Percentiles rank a stretch among this genome's conserved stretches.
phyloP scores from a whole-genome alignment of 2,329 filamentous ascomycete species.

The Xylaria multiplex region DNA sequence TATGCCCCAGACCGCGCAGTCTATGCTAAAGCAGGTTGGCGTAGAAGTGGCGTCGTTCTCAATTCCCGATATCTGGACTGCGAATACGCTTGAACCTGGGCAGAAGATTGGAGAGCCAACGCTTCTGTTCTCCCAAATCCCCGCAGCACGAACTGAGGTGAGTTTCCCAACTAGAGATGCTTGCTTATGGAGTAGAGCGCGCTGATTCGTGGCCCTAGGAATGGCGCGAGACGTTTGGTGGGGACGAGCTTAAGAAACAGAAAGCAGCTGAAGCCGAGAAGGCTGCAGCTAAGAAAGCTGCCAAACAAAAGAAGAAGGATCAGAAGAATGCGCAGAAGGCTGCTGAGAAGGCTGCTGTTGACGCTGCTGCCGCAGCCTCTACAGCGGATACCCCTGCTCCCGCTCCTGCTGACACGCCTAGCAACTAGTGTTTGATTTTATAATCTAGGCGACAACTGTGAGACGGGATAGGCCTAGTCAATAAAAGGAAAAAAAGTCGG shows the following conservation, averaged over 20 bases:
- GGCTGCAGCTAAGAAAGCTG: conserved; percentile 62
- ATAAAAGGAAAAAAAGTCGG: not conserved
- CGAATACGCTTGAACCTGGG: conserved; percentile 71
- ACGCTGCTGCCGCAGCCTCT: conserved; percentile 14
- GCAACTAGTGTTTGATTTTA: conserved; percentile 5
- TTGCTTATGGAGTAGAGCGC: not conserved
- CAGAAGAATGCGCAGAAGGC: conserved; percentile 57
- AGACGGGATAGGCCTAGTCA: not conserved
- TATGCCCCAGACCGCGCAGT: conserved; percentile 56
- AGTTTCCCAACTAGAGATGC: not conserved
- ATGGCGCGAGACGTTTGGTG: conserved; percentile 81
- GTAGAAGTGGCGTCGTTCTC: conserved; percentile 53
- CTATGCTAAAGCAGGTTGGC: conserved; percentile 82
- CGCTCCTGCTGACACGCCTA: conserved; percentile 1
- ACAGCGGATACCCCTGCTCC: conserved; percentile 1
- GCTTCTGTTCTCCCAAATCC: conserved; percentile 85
- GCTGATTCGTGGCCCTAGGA: conserved; percentile 54
- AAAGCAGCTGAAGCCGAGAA: conserved; percentile 67
- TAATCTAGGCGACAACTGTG: not conserved
- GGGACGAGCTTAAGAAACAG: conserved; percentile 73
- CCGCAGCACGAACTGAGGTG: conserved; percentile 58
- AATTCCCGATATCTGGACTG: conserved; percentile 75
- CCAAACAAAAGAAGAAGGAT: conserved; percentile 62
- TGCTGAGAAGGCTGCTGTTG: conserved; percentile 21
- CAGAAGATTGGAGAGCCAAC: conserved; percentile 84